A percentile compares a stretch with the other conserved stretches of the same genome.
Evolutionary conservation across 2,329 filamentous ascomycete species (phyloP).

Genomic region (Coniochaeta ligniaria): DNA sequence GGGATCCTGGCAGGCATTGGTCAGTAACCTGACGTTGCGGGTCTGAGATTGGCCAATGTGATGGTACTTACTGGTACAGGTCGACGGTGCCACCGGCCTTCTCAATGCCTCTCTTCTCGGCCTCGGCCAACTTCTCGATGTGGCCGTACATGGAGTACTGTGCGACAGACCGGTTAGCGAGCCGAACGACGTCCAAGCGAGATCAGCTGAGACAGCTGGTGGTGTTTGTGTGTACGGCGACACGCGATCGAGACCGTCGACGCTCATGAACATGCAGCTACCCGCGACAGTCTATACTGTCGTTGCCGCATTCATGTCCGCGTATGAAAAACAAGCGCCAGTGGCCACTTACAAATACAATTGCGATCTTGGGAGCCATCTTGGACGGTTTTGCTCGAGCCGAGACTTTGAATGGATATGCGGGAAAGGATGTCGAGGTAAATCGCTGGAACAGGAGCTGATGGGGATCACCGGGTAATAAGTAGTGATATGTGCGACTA

Average conservation of each 20-base stretch:
- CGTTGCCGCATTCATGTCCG: not conserved
- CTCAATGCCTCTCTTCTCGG: constrained; percentile 85
- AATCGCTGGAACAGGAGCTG: not conserved
- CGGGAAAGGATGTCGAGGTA: constrained; percentile 19
- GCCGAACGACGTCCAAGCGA: not conserved
- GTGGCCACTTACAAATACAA: constrained; percentile 66
- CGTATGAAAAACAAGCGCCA: not conserved
- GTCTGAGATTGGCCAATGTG: not conserved
- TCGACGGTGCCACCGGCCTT: constrained; percentile 76
- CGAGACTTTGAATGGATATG: constrained; percentile 16
- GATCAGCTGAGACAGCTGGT: not conserved
- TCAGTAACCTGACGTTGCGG: not conserved
- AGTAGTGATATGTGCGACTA: not conserved
- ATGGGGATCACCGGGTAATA: not conserved
- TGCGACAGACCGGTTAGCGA: constrained; percentile 3
- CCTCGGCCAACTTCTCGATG: constrained; percentile 74
- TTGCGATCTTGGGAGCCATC: constrained; percentile 89
- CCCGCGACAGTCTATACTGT: not conserved
- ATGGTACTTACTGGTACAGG: constrained; percentile 64
- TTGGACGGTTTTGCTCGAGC: constrained; percentile 27
- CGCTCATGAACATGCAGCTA: not conserved
- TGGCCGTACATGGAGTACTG: constrained; percentile 96
- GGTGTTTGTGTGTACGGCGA: constrained; percentile 11
- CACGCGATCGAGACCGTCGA: not conserved
- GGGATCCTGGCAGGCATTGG: constrained; percentile 44